Percentiles rank a stretch among this genome's conserved stretches.
Evolutionary conservation across 768 basidiomycete genomes (phyloP).

Genomic region (Boletus rex-veris): DNA sequence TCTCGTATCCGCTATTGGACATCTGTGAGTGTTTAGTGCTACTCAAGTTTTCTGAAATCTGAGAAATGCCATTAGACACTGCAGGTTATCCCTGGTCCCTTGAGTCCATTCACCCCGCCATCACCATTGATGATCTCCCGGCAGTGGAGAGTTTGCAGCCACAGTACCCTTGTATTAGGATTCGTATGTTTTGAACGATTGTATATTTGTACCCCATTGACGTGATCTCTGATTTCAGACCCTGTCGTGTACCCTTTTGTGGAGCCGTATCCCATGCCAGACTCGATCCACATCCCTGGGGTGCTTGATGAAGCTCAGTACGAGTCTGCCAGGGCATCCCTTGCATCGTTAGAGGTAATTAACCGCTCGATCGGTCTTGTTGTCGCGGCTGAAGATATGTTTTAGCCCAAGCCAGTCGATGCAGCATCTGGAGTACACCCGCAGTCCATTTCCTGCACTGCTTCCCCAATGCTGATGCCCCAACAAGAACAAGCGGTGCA

Average conservation of each 20-base stretch:
- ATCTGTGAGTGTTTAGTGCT: slow-evolving; percentile 30
- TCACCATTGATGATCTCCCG: neutral
- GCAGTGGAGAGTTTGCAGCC: neutral
- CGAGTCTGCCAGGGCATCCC: neutral
- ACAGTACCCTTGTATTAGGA: slow-evolving; percentile 21
- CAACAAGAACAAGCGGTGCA: too few relatives aligned
- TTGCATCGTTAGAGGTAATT: slow-evolving; percentile 14
- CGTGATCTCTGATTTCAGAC: slow-evolving; percentile 1
- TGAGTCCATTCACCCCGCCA: slow-evolving; percentile 21
- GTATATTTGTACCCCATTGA: neutral
- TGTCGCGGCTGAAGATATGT: slow-evolving; percentile 1
- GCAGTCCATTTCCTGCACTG: too few relatives aligned
- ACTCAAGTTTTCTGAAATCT: neutral
- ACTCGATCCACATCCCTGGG: slow-evolving; percentile 3
- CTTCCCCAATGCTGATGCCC: too few relatives aligned
- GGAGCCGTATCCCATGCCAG: slow-evolving; percentile 6
- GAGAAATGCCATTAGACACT: slow-evolving; percentile 6
- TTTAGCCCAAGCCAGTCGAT: neutral
- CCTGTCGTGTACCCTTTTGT: slow-evolving; percentile 16
- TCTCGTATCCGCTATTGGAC: slow-evolving; percentile 27
- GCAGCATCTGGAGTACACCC: slow-evolving; percentile 20
- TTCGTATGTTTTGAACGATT: slow-evolving; percentile 20
- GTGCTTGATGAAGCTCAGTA: slow-evolving; percentile 1
- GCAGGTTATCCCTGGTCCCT: slow-evolving; percentile 30
- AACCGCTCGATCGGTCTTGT: neutral